These are phyloP conservation scores for Sarocladium strictum DNA, from an alignment of 2,329 filamentous ascomycete genomes.

Conservation along the genomic window DNA sequence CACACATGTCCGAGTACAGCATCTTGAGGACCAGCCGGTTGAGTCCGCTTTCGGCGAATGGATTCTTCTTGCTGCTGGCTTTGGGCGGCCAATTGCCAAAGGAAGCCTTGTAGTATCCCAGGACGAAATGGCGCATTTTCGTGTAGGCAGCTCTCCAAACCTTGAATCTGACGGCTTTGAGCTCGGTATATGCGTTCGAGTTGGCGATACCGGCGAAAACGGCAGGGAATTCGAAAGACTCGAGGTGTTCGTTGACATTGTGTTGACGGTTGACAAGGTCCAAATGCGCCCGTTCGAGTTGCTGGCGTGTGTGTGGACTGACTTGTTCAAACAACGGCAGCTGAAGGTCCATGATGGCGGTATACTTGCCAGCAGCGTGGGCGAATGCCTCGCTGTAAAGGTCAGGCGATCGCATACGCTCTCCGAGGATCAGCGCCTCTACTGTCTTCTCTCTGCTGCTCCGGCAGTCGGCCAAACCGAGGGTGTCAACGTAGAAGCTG, in stretches of 20 bases:
- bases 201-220: constrained; percentile 84
- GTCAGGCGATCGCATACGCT: constrained; percentile 73
- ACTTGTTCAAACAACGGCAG: constrained; percentile 66
- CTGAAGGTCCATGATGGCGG: constrained; percentile 61
- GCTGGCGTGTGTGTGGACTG: constrained; percentile 63
- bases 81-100: constrained; percentile 82
- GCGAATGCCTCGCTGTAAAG: constrained; percentile 90
- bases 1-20: constrained; percentile 79
- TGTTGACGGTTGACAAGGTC: constrained; percentile 70
- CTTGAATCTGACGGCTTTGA: constrained; percentile 75
- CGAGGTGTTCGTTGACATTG: constrained; percentile 65
- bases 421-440: constrained; percentile 82
- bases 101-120: constrained; percentile 57
- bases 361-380: constrained; percentile 83
- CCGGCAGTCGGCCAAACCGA: constrained; percentile 72
- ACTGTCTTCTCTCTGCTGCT: constrained; percentile 81
- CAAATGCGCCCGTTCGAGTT: constrained; percentile 75
- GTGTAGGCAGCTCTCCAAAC: constrained; percentile 72
- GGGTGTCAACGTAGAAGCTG: constrained; percentile 69
- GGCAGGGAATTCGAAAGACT: constrained; percentile 85
- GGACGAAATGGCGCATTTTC: constrained; percentile 66
- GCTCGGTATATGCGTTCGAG: constrained; percentile 71
- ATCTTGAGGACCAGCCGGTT: constrained; percentile 78
- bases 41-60: constrained; percentile 77
- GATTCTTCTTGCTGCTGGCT: constrained; percentile 85